Percentiles rank a stretch among this genome's conserved stretches.
phyloP scores from a whole-genome alignment of 306 rosid species.

The Crataegus laevigata region DNA sequence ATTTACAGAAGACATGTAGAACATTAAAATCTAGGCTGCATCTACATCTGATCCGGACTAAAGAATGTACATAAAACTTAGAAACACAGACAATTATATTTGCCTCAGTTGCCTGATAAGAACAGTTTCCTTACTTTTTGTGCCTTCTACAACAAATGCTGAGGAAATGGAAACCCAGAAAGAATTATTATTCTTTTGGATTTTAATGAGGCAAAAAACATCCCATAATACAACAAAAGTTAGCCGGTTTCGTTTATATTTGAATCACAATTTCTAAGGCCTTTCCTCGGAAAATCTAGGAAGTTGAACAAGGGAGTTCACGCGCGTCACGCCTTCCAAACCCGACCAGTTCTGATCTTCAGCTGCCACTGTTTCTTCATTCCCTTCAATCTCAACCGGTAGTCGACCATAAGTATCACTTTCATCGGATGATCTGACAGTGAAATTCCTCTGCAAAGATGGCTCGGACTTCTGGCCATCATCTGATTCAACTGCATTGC shows the following conservation, averaged over 20 bases:
- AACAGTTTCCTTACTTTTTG: not conserved
- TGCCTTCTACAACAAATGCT: not conserved
- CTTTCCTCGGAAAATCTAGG: slow-evolving; percentile 87
- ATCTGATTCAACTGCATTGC: slow-evolving; percentile 73
- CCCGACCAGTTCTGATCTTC: slow-evolving; percentile 97
- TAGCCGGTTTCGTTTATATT: slow-evolving; percentile 17
- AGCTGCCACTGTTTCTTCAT: slow-evolving; percentile 33
- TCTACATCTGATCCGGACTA: not conserved
- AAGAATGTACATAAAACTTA: not conserved
- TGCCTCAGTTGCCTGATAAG: not conserved
- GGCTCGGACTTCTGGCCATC: slow-evolving; percentile 84
- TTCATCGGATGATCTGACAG: slow-evolving; percentile 79
- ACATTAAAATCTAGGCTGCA: too few species aligned
- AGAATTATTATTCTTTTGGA: slow-evolving; percentile 23
- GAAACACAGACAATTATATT: not conserved
- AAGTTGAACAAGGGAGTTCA: slow-evolving; percentile 92
- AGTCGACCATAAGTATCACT: slow-evolving; percentile 38
- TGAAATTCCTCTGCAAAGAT: slow-evolving; percentile 66
- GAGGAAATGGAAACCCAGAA: slow-evolving; percentile 20
- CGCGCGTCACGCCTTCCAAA: slow-evolving; percentile 94
- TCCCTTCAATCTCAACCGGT: slow-evolving; percentile 37
- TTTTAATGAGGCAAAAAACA: slow-evolving; percentile 19
- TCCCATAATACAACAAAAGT: slow-evolving; percentile 24
- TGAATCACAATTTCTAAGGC: slow-evolving; percentile 31
- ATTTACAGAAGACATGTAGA: too few species aligned